Evolutionary conservation across 768 basidiomycete species (phyloP).

Genomic region (Suillus cothurnatus): DNA sequence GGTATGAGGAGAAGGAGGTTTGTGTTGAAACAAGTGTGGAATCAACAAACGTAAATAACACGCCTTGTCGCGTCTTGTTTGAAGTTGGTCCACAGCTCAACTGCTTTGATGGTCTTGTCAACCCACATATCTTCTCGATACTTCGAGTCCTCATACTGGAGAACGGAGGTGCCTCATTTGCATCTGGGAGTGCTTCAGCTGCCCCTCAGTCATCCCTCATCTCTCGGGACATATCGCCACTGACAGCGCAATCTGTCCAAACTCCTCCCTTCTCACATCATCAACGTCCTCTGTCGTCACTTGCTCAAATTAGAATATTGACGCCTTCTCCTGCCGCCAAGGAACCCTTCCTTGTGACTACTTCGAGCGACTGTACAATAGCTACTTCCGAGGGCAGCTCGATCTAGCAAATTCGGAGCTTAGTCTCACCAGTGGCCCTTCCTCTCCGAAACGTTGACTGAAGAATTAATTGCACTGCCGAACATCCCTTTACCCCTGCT

Average conservation of each 20-base stretch:
- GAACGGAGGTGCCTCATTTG: conserved; percentile 19
- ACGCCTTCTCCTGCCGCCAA: conserved; percentile 54
- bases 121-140: conserved; percentile 79
- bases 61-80: conserved; percentile 20
- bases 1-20: too few species aligned
- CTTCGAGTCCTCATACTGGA: conserved; percentile 67
- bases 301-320: conserved; percentile 62
- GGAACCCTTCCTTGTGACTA: conserved; percentile 65
- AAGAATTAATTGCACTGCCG: conserved; percentile 79
- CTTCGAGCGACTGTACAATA: conserved; percentile 70
- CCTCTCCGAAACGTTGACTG: conserved; percentile 70
- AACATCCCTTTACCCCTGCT: conserved; percentile 71
- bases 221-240: too few species aligned
- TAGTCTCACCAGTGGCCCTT: conserved; percentile 69
- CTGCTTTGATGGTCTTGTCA: conserved; percentile 43
- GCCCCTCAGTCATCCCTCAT: conserved; percentile 38
- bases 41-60: conserved; percentile 21
- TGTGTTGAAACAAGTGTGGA: neutral
- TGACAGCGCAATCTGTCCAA: conserved; percentile 64
- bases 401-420: conserved; percentile 71
- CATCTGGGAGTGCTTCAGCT: conserved; percentile 27
- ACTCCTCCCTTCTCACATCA: conserved; percentile 55
- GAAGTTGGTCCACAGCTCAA: conserved; percentile 22
- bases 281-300: conserved; percentile 36
- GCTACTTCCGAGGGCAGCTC: conserved; percentile 71